Evolutionary conservation across 1,284 basidiomycete genomes (phyloP).

Genomic region (Ganoderma sp.): DNA sequence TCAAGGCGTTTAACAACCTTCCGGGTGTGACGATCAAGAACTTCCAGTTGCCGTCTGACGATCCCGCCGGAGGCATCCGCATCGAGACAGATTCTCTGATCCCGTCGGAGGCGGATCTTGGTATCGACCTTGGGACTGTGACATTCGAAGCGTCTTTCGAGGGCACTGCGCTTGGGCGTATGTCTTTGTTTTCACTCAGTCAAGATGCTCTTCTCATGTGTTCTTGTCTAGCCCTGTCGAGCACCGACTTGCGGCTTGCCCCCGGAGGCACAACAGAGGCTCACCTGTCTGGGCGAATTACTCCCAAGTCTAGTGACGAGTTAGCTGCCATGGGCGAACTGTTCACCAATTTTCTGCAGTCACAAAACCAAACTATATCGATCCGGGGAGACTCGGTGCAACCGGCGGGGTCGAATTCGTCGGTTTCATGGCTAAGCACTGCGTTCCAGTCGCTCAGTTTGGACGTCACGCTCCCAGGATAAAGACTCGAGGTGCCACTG

Average conservation of each 20-base stretch:
- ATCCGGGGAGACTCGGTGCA: conserved; percentile 69
- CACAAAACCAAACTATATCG: conserved; percentile 64
- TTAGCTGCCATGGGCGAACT: conserved; percentile 64
- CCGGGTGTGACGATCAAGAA: conserved; percentile 73
- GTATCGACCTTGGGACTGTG: conserved; percentile 75
- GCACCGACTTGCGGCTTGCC: conserved; percentile 57
- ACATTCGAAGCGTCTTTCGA: conserved; percentile 69
- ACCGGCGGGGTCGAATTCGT: conserved; percentile 51
- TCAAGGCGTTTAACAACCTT: conserved; percentile 76
- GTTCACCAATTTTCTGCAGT: conserved; percentile 72
- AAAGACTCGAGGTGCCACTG: conserved; percentile 55
- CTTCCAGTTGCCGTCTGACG: conserved; percentile 70
- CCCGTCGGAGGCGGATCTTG: conserved; percentile 73
- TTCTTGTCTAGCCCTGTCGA: conserved; percentile 52
- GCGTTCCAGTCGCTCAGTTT: conserved; percentile 75
- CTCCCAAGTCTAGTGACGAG: conserved; percentile 61
- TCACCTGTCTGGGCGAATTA: conserved; percentile 66
- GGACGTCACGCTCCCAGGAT: conserved; percentile 68
- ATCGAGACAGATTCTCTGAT: conserved; percentile 72
- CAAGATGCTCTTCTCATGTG: not conserved
- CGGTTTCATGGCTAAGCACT: conserved; percentile 71
- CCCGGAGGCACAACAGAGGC: conserved; percentile 56
- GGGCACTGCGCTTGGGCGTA: conserved; percentile 57
- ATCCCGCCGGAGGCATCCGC: conserved; percentile 71
- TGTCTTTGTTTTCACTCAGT: conserved; percentile 37